These are phyloP conservation scores for Xylariaceae sp. DNA, from an alignment of 2,329 filamentous ascomycete genomes.

Conservation along the genomic window DNA sequence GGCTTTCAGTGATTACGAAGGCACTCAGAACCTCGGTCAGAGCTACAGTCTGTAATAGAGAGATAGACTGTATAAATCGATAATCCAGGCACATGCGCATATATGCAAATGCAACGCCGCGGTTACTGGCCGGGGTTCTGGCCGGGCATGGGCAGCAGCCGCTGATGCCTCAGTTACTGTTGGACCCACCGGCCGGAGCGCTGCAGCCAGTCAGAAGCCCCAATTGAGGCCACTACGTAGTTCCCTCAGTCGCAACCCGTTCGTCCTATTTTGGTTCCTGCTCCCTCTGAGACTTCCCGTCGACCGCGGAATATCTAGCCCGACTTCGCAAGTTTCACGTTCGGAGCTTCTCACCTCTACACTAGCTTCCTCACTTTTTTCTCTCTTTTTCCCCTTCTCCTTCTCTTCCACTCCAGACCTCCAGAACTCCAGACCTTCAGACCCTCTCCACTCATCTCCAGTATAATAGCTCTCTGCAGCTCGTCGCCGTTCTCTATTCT, in stretches of 20 bases:
- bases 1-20: too few species aligned
- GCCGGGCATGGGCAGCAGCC: constrained; percentile 16
- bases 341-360: constrained; percentile 14
- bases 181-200: constrained; percentile 14
- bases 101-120: neutral
- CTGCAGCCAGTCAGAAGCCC: constrained; percentile 23
- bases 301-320: constrained; percentile 9
- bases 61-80: neutral
- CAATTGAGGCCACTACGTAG: constrained; percentile 25
- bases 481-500: constrained; percentile 18
- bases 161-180: constrained; percentile 15
- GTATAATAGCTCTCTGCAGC: constrained; percentile 12
- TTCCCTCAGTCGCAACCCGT: constrained; percentile 28
- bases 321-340: constrained; percentile 25
- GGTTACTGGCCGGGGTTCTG: too few species aligned
- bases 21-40: too few species aligned
- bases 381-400: constrained; percentile 18
- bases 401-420: constrained; percentile 9
- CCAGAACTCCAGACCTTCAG: too few species aligned
- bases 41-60: too few species aligned
- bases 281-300: constrained; percentile 6
- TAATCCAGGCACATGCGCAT: neutral
- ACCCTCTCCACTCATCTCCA: constrained; percentile 17
- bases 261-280: constrained; percentile 11
- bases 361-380: constrained; percentile 11